Conservation (phyloP, 768 basidiomycete species). For the Porpolomopsis calyptriformis region DNA sequence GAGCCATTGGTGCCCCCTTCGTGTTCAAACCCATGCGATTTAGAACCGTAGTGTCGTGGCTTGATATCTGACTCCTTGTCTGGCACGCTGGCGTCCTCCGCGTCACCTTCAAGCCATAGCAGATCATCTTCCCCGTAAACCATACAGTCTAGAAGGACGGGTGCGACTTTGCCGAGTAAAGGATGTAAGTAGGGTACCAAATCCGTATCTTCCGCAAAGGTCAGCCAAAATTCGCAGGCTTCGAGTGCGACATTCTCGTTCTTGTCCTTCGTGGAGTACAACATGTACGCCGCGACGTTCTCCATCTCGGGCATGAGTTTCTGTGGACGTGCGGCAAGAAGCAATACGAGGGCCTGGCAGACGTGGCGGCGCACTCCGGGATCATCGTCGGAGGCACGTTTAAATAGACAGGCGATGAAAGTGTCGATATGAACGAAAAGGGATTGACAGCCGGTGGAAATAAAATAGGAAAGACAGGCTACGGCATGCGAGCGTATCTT, state of each 20-base stretch:
- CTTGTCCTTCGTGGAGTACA: conserved; percentile 95
- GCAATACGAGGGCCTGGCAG: conserved; percentile 88
- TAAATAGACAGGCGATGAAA: conserved; percentile 90
- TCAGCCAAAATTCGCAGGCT: conserved; percentile 99
- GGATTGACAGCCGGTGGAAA: conserved; percentile 77
- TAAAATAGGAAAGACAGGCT: conserved; percentile 89
- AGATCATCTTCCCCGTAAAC: conserved; percentile 92
- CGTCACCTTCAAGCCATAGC: conserved; percentile 87
- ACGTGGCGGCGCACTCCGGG: conserved; percentile 91
- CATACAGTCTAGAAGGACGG: conserved; percentile 95
- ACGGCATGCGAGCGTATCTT: conserved; percentile 93
- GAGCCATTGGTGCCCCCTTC: conserved; percentile 38
- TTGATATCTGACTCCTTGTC: conserved; percentile 96
- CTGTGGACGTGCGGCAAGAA: conserved; percentile 87
- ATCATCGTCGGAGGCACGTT: conserved; percentile 88
- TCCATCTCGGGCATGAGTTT: conserved; percentile 93
- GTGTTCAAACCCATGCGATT: conserved; percentile 76
- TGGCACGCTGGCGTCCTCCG: conserved; percentile 80
- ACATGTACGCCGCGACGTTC: conserved; percentile 97
- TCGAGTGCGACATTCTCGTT: conserved; percentile 95
- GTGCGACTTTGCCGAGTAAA: conserved; percentile 82
- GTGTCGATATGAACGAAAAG: conserved; percentile 85
- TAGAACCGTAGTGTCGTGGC: conserved; percentile 83
- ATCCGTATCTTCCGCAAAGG: conserved; percentile 92
- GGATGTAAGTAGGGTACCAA: conserved; percentile 77